Conservation (phyloP, 495 filamentous ascomycete genomes). For the Neurospora hispaniola region DNA sequence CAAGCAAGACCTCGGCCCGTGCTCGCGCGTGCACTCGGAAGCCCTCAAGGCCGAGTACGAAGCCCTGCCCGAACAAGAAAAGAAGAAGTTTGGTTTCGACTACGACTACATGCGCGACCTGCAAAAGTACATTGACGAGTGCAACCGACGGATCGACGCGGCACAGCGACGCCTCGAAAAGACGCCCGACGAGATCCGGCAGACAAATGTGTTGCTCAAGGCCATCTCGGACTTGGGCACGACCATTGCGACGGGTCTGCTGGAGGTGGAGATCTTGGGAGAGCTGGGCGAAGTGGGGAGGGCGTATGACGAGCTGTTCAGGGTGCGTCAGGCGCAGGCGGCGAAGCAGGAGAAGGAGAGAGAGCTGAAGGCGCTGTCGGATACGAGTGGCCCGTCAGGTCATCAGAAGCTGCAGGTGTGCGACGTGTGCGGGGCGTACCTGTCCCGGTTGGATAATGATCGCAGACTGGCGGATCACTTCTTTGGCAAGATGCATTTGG, state of each 20-base stretch:
- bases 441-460: slow-evolving; percentile 87
- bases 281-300: slow-evolving; percentile 69
- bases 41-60: slow-evolving; percentile 83
- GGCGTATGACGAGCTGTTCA: slow-evolving; percentile 78
- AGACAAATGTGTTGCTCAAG: slow-evolving; percentile 91
- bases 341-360: slow-evolving; percentile 77
- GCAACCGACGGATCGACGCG: slow-evolving; percentile 84
- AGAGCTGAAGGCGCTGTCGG: slow-evolving; percentile 82
- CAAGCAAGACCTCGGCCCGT: slow-evolving; percentile 90
- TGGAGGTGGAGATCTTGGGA: slow-evolving; percentile 78
- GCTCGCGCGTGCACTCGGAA: slow-evolving; percentile 83
- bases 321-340: slow-evolving; percentile 66
- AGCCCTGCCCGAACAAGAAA: slow-evolving; percentile 50
- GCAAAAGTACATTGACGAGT: slow-evolving; percentile 90
- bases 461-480: slow-evolving; percentile 91
- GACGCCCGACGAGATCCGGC: slow-evolving; percentile 92
- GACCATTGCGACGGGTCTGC: slow-evolving; percentile 70
- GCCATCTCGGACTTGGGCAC: slow-evolving; percentile 71
- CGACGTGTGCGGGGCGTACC: slow-evolving; percentile 90
- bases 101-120: slow-evolving; percentile 95
- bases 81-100: slow-evolving; percentile 77
- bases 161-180: slow-evolving; percentile 90
- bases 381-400: slow-evolving; percentile 64
- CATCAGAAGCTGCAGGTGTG: slow-evolving; percentile 98
- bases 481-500: slow-evolving; percentile 98